Evolutionary conservation across 164 flowering plant species (phyloP), one percentile per base, ranked within the genome.

Genomic region (Santalum album): DNA sequence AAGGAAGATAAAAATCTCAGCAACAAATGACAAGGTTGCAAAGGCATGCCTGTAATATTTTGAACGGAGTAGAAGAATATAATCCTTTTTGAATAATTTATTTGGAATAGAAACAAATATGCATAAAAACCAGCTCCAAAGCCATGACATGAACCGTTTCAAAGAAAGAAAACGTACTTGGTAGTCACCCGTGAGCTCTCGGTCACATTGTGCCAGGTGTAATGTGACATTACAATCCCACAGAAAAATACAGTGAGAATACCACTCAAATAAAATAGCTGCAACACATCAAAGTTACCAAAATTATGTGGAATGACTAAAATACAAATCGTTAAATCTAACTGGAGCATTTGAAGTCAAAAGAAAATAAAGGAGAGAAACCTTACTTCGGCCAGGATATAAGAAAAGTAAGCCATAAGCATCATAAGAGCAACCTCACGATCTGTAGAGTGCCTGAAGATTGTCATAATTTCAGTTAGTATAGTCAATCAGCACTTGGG

Each of bases 211-310:
- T 79, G 84, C 84, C 84, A 79, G 25, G 81, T 75, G 51, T 79
- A 88, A 63, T 85, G 96, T 11, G 96, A 88, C 96, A 88, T 88
- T 47, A 85, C 92, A 69, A 80, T 77, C 59, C 82, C 85, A 58
- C 85, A 80, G 69, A 80, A 77, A 59, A 80, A 80, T 43, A 80
- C 82, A 2, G 82, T 80, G 56, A 80, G 85, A 66, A 80, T 80
- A 58, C 85, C 82, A 69, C 85, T 80, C 60, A 77, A 64, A 29
- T 77, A 59, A 56, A 78, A 81, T 25, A 87, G 65, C 96, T 87
- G 88, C 75, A 75, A n/a, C 15, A 60, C 40, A 54, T 20, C 10
- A 57, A 49, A 36, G 51, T 44, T 7, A 53, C 14, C 38, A 56
- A 29, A 23, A 36, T 39, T n/a, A 26, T 17, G 29, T 14, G 16